A percentile compares a stretch with the other conserved stretches of the same genome.
These are phyloP conservation scores for Chenopodium album DNA, from an alignment of 148 eudicot species.

Conservation along the genomic window DNA sequence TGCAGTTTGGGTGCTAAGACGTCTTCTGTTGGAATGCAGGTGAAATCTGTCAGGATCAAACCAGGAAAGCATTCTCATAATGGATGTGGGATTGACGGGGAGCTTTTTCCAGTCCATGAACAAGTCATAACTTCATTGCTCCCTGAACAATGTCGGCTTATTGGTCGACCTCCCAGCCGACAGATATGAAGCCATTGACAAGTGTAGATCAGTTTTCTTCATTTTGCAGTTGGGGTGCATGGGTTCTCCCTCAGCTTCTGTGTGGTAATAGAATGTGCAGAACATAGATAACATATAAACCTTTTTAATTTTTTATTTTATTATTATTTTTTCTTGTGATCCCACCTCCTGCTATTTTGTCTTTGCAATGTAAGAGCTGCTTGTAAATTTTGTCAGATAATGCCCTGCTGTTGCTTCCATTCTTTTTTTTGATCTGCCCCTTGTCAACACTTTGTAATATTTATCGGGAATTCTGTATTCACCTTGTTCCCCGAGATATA, in stretches of 20 bases:
- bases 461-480: conserved; percentile 23
- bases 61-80: conserved; percentile 78
- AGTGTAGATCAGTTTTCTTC: conserved; percentile 15
- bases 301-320: not conserved
- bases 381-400: conserved; percentile 32
- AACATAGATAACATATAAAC: conserved; percentile 20
- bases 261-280: conserved; percentile 38
- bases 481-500: conserved; percentile 23
- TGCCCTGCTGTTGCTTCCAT: conserved; percentile 18
- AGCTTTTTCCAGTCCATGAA: conserved; percentile 80
- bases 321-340: not conserved
- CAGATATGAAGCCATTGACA: conserved; percentile 35
- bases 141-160: conserved; percentile 96
- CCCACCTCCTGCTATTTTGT: conserved; percentile 7
- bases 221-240: conserved; percentile 3
- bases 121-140: conserved; percentile 73
- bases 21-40: conserved; percentile 48
- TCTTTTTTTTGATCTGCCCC: conserved; percentile 13
- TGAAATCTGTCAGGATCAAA: conserved; percentile 86
- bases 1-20: conserved; percentile 18
- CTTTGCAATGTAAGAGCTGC: conserved; percentile 16
- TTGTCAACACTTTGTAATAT: not conserved
- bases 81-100: conserved; percentile 97
- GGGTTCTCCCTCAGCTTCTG: conserved; percentile 22
- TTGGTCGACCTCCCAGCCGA: conserved; percentile 63